These are phyloP conservation scores for Ceratobasidium sp. DNA, from an alignment of 1,284 basidiomycete species.

Conservation along the genomic window DNA sequence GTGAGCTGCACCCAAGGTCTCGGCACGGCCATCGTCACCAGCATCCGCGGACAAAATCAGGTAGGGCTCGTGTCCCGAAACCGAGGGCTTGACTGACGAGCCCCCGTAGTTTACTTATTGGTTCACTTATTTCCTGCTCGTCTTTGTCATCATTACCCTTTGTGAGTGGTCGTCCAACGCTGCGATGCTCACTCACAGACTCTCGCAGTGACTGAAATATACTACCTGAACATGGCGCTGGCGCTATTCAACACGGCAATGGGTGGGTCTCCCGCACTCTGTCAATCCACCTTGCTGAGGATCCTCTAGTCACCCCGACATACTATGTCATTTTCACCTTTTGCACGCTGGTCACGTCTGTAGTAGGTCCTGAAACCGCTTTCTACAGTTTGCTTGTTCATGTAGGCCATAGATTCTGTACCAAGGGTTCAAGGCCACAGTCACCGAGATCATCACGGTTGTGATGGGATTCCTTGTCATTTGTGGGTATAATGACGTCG, in stretches of 20 bases:
- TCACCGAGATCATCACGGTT: conserved; percentile 57
- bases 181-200: conserved; percentile 5
- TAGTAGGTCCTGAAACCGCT: conserved; percentile 55
- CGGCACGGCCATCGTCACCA: conserved; percentile 88
- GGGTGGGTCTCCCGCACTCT: conserved; percentile 58
- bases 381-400: too few species aligned
- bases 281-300: not conserved
- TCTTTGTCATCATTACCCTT: conserved; percentile 85
- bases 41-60: conserved; percentile 86
- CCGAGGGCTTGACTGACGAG: too few species aligned
- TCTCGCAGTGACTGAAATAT: conserved; percentile 81
- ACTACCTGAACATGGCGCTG: conserved; percentile 95
- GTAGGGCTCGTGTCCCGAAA: too few species aligned
- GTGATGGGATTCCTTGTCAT: conserved; percentile 58
- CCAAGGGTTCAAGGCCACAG: conserved; percentile 85
- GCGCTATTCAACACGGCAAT: conserved; percentile 95
- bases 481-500: conserved; percentile 42
- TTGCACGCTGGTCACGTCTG: conserved; percentile 86
- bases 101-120: conserved; percentile 58
- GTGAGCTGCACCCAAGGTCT: conserved; percentile 96
- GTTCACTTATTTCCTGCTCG: conserved; percentile 88
- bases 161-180: conserved; percentile 54
- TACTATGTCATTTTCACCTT: conserved; percentile 82
- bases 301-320: conserved; percentile 75
- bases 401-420: conserved; percentile 90